phyloP scores from a whole-genome alignment of 1,284 basidiomycete species.

The Phellopilus nigrolimitatus region DNA sequence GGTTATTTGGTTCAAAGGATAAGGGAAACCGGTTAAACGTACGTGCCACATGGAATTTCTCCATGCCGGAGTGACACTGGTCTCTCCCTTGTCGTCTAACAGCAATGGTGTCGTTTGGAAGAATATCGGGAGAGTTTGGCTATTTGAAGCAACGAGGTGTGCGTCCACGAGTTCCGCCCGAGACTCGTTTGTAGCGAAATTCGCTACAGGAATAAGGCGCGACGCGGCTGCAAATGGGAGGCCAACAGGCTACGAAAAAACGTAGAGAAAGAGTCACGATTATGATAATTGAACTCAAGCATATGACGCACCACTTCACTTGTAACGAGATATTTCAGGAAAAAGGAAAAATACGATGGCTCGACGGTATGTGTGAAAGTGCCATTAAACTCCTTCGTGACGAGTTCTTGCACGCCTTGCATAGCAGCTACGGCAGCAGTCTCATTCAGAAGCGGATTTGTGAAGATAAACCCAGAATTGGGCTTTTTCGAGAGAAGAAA shows the following conservation, averaged over 20 bases:
- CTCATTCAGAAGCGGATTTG: background rate
- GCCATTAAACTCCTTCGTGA: background rate
- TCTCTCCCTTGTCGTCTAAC: constrained; percentile 19
- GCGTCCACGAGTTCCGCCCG: constrained; percentile 33
- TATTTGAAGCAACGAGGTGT: constrained; percentile 29
- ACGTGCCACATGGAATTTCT: constrained; percentile 40
- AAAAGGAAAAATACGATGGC: background rate
- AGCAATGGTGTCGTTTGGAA: constrained; percentile 25
- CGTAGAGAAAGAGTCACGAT: background rate
- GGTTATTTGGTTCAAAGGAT: background rate
- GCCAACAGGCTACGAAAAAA: background rate
- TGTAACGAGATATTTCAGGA: background rate
- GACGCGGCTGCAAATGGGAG: constrained; percentile 35
- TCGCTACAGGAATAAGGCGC: constrained; percentile 36
- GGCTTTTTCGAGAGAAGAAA: background rate
- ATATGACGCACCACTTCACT: background rate
- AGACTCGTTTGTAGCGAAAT: constrained; percentile 30
- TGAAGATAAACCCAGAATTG: background rate
- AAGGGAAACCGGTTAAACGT: constrained; percentile 21
- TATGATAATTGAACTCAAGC: background rate
- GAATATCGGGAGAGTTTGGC: constrained; percentile 20
- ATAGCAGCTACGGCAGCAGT: background rate
- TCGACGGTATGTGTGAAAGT: background rate
- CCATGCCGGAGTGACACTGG: constrained; percentile 28
- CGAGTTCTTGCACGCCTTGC: background rate